Percentiles rank a stretch among this genome's conserved stretches.
phyloP scores from a whole-genome alignment of 805 yeast species.

The Kodamaea nitidulidarum region DNA sequence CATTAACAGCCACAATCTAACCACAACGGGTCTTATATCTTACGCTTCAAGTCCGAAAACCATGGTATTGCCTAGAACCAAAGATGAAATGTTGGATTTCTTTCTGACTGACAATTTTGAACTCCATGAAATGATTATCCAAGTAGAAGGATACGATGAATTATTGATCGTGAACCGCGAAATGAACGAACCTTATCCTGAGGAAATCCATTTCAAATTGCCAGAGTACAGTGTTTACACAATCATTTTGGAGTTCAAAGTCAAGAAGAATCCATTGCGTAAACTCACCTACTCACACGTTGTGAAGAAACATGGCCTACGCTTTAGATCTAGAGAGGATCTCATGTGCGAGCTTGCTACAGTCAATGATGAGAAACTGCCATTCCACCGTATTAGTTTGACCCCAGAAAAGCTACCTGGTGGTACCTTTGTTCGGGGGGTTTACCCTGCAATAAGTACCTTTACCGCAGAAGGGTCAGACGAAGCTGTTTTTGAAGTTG shows the following conservation, averaged over 20 bases:
- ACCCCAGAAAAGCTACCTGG: constrained; percentile 29
- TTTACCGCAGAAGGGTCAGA: constrained; percentile 18
- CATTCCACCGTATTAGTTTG: constrained; percentile 18
- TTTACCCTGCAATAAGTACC: constrained; percentile 20
- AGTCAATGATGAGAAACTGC: constrained; percentile 16
- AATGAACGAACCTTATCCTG: constrained; percentile 25
- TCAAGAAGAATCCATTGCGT: constrained; percentile 18
- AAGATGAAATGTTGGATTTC: constrained; percentile 1
- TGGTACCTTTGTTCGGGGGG: constrained; percentile 27
- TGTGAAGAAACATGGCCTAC: constrained; percentile 26
- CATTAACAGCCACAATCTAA: no score
- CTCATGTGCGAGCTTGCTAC: constrained; percentile 14
- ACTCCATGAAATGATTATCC: constrained; percentile 23
- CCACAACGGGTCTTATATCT: no score
- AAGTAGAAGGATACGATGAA: constrained; percentile 25
- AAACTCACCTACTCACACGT: constrained; percentile 24
- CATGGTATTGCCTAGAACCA: constrained; percentile 2
- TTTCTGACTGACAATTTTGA: constrained; percentile 20
- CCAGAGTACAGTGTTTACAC: constrained; percentile 26
- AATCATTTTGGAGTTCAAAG: constrained; percentile 22
- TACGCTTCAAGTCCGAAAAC: no score
- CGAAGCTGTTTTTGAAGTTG: constrained; percentile 11
- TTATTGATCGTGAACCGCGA: constrained; percentile 17
- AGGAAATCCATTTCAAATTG: constrained; percentile 19
- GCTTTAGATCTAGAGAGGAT: constrained; percentile 19